Percentiles rank a stretch among this genome's conserved stretches.
Conservation (phyloP, 2,329 filamentous ascomycete genomes). For the Sclerotinia minor region DNA sequence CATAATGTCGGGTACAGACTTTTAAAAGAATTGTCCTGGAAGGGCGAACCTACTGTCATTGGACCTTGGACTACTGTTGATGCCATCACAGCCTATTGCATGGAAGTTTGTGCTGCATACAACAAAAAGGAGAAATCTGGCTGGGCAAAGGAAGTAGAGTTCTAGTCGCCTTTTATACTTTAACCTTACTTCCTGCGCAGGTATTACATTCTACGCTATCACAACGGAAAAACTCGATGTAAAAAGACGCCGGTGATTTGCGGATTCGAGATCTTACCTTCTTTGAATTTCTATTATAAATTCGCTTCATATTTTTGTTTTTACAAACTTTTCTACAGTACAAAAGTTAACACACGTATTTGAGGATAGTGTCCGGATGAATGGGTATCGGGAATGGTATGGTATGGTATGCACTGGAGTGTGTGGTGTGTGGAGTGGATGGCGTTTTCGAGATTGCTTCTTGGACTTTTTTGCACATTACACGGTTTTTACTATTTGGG, state of each 20-base stretch:
- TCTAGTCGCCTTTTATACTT: constrained; percentile 4
- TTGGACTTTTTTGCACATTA: constrained; percentile 7
- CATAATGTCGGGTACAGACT: constrained; percentile 7
- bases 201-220: background rate
- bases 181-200: background rate
- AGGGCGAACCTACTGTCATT: background rate
- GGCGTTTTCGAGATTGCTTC: constrained; percentile 18
- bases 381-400: background rate
- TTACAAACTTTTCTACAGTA: constrained; percentile 10
- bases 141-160: constrained; percentile 24
- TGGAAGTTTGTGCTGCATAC: constrained; percentile 23
- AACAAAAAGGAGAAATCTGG: constrained; percentile 25
- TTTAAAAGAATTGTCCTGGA: constrained; percentile 2
- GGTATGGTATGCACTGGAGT: background rate
- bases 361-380: background rate
- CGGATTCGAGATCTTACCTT: no score
- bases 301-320: constrained; percentile 17
- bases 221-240: background rate
- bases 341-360: background rate
- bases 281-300: constrained; percentile 1
- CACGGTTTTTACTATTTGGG: constrained; percentile 17
- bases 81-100: constrained; percentile 15
- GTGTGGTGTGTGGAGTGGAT: background rate
- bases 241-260: background rate
- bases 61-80: constrained; percentile 23